Base-by-base conservation (phyloP, 768 basidiomycete genomes). In the Antrodiella citrinella region DNA sequence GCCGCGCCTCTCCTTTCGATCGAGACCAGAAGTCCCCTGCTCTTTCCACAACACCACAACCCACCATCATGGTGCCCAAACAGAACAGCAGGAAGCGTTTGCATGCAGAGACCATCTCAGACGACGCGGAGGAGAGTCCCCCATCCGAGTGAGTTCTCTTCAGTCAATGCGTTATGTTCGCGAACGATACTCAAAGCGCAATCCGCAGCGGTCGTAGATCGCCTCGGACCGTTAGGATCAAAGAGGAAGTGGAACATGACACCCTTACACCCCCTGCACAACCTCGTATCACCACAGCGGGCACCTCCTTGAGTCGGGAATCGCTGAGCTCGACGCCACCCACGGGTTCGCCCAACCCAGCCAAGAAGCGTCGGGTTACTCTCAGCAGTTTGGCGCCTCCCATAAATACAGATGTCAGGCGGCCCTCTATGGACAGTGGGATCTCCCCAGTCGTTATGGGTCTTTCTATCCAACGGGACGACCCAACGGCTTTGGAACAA, bases 341-440 rank as follows among this genome's bases (percentile, higher is more conserved):
- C 77, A 43, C 64, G 59, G 51, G 54, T 68, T 26, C 71, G 63
- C 44, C 74, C 77, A 45, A 62, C 57, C 65, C 69, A 4, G 64
- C 70, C 22, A 84, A 85, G 75, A 81, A 75, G 54, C 80, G 86
- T 55, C 80, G 86, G 41, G 78, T 84, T 52, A 87, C 86, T 39
- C 72, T 85, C 64, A 80, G 77, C 60, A 82, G 84, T 51, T 67
- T 76, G 1, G 75, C 77, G 23, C 73, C 74, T 53, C 68, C 73
- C 10, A 71, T 79, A 57, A 76, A 80, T 60, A 78, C 81, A 25
- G 72, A 80, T 57, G 71, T 78, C 46, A 61, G 72, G 42, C 63
- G 67, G 15, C 55, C 69, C 56, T 62, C 70, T 45, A 65, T 51
- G 50, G 52, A 49, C 57, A 48, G 54, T 55, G 56, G 57, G 49